phyloP scores from a whole-genome alignment of 768 basidiomycete genomes.

The Suillus sp. region DNA sequence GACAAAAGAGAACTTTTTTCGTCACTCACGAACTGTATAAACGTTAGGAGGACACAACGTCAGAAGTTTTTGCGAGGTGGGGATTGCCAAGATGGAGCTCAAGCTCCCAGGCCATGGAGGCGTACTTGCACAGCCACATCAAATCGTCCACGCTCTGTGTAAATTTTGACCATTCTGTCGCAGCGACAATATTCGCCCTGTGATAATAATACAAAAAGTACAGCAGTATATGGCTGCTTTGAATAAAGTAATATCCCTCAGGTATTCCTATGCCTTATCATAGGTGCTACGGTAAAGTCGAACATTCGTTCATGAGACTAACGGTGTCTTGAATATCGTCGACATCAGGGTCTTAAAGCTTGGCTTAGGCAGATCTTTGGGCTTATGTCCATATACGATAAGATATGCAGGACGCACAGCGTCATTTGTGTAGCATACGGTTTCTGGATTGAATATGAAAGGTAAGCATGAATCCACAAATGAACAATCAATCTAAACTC shows the following conservation, averaged over 20 bases:
- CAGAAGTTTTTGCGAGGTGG: not conserved
- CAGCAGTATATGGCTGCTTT: constrained; percentile 19
- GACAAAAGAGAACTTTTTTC: not conserved
- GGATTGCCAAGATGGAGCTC: no score
- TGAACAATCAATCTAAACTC: constrained; percentile 11
- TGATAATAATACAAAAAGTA: not conserved
- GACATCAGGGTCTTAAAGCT: constrained; percentile 31
- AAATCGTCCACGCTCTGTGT: not conserved
- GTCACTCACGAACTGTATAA: no score
- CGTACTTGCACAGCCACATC: not conserved
- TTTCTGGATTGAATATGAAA: constrained; percentile 39
- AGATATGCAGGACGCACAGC: constrained; percentile 69
- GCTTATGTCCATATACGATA: constrained; percentile 54
- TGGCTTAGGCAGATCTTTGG: constrained; percentile 14
- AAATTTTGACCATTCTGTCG: not conserved
- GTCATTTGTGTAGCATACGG: constrained; percentile 66
- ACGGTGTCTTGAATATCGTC: constrained; percentile 34
- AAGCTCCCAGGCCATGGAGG: no score
- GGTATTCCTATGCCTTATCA: not conserved
- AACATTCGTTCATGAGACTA: constrained; percentile 24
- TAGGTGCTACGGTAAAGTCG: not conserved
- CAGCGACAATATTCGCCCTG: not conserved
- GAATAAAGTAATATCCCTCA: constrained; percentile 17
- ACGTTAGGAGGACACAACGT: not conserved
- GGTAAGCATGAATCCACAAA: not conserved